These are phyloP conservation scores for Monosporozyma siamensis DNA, from an alignment of 805 yeast genomes.

Conservation along the genomic window DNA sequence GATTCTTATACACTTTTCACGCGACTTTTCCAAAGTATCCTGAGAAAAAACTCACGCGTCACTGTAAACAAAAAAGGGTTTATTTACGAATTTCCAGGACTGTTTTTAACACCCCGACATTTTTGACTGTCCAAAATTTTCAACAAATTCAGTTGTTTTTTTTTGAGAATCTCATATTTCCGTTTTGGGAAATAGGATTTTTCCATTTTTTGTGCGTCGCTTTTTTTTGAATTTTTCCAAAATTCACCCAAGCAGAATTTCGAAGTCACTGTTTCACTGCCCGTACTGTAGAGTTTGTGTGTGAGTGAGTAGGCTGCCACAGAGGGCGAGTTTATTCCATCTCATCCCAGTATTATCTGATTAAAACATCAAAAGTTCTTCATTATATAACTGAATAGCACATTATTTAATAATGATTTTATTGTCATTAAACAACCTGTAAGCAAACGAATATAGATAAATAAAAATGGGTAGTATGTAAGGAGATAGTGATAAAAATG, in stretches of 20 bases:
- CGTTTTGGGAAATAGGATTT: not conserved
- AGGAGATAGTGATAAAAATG: not conserved
- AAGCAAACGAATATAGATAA: conserved; percentile 23
- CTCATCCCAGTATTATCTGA: not conserved
- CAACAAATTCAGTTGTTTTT: not conserved
- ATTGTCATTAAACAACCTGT: conserved; percentile 1
- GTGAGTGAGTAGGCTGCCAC: too few relatives aligned
- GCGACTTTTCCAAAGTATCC: not conserved
- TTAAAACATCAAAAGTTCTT: conserved; percentile 2
- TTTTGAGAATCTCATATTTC: not conserved
- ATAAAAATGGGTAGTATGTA: conserved; percentile 69
- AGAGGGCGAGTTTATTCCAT: not conserved
- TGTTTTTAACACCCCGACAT: not conserved
- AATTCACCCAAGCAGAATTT: too few relatives aligned
- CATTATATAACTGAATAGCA: not conserved
- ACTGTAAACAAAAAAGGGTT: not conserved
- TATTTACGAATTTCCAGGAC: not conserved
- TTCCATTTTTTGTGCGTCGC: not conserved
- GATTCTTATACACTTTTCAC: not conserved
- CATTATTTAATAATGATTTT: not conserved
- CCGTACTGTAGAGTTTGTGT: too few relatives aligned
- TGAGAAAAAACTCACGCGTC: not conserved
- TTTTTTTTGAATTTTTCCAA: too few relatives aligned
- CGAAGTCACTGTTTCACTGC: too few relatives aligned
- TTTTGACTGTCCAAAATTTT: not conserved